Evolutionary conservation across 2,329 filamentous ascomycete genomes (phyloP), one percentile per base, ranked within the genome.

Genomic region (Cytospora piceae): DNA sequence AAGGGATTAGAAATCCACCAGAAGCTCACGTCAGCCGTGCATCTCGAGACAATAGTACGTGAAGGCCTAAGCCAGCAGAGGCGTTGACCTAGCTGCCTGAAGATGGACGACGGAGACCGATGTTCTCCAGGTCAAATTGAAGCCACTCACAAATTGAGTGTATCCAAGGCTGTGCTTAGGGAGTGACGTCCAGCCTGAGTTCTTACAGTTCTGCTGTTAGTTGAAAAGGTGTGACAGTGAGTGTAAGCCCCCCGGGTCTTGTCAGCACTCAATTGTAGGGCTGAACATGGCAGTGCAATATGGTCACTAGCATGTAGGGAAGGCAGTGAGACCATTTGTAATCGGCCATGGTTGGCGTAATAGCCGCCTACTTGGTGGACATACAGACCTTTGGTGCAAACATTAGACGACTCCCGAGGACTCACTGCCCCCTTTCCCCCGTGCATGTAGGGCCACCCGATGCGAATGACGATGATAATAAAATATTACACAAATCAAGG

Each of bases 251-350:
- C 17, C 22, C 56, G 2, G n/a, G 20, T 22, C 20, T 6, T 57
- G 61, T 63, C 61, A 63, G 61, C 53, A 63, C 61, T 63, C 39
- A 63, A 63, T 63, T 42, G 29, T 52, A 63, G 61, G 61, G 61
- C 61, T 63, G 61, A 63, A 31, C 29, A 31, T 29, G 53, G 15
- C 52, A 51, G 61, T 63, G 53, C 53, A 27, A 56, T 39, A 46
- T 56, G 20, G 51, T 49, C 20, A 3, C 11, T 12, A n/a, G 1
- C 4, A 22, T 22, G 3, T 1, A 1, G 24, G n/a, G n/a, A 49
- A 49, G 42, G 42, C 42, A 22, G n/a, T 20, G 42, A 22, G 12
- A 5, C 4, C 42, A 24, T 22, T 49, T 49, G 42, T 22, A 22
- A 22, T 22, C 42, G 8, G 17, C 17, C n/a, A 17, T 49, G 42